Base-by-base conservation (phyloP, 352 stramenopile genomes). In the Phytopythium montanum region DNA sequence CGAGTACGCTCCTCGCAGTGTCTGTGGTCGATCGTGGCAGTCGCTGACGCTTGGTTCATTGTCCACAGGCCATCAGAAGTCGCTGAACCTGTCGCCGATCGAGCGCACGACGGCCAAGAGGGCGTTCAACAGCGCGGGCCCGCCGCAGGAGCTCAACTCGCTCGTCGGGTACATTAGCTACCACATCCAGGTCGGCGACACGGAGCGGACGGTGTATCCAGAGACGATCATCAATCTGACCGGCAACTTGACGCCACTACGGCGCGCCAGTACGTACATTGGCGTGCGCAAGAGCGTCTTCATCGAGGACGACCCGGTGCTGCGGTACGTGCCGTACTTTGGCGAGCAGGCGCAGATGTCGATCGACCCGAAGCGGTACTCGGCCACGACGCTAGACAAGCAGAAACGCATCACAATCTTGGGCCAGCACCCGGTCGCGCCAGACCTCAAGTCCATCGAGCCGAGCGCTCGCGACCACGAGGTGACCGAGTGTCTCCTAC, bases 271-370 rank as follows among this genome's bases (percentile, higher is more conserved):
- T 51, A 70, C 81, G n/a, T 87, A 80, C 66, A 79, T 90, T 46
- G 77, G 80, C 8, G 66, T 96, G 13, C 79, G 79, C 28, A 91
- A 81, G 25, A 92, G 89, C 49, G 69, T 84, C 33, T 79, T 76
- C 42, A 79, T 88, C 1, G 84, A 93, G 14, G 89, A 97, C 65
- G 84, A 97, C 54, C 73, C 81, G 5, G 77, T 94, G 34, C 67
- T 98, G 53, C 76, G 84, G 14, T 93, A 95, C 56, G 76, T 97
- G 10, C 92, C 92, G 3, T 97, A 97, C 64, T 81, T 98, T 61
- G 90, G 90, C 19, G 89, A 97, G 19, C 69, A 79, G 25, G 64
- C 69, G 5, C 65, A 59, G 3, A 58, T 91, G 56, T 66, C 72
- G 8, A 80, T 91, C 49, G 77, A 89, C 44, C 84, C 80, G 23